phyloP scores from a whole-genome alignment of 257 asterid genomes.

The Solanum corneliomulleri region DNA sequence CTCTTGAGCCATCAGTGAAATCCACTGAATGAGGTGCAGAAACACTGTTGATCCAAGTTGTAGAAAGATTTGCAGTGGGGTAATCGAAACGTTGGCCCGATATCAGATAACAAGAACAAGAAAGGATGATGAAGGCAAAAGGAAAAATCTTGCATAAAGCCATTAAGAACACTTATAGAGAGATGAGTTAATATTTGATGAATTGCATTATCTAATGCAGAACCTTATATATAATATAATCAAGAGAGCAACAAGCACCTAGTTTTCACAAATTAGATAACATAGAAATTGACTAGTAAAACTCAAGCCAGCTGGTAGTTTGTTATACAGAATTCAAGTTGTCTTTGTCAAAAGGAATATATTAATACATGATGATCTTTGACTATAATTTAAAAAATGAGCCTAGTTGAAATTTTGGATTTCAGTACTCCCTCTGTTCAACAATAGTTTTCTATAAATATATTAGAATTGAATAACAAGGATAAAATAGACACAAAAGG shows the following conservation, averaged over 20 bases:
- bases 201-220: background rate
- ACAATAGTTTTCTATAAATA: too few relatives aligned
- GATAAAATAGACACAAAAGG: too few relatives aligned
- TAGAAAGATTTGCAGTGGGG: slow-evolving; percentile 1
- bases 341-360: background rate
- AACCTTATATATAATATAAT: background rate
- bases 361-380: background rate
- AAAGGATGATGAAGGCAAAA: background rate
- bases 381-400: background rate
- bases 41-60: slow-evolving; percentile 4
- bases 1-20: background rate
- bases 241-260: background rate
- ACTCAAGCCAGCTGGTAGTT: background rate
- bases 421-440: background rate
- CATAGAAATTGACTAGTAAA: background rate
- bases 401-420: background rate
- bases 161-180: background rate
- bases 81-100: background rate
- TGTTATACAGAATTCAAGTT: background rate
- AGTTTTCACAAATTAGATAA: background rate
- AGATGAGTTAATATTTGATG: background rate
- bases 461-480: too few relatives aligned
- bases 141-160: background rate
- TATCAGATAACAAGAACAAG: background rate
- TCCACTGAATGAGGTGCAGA: background rate